A percentile compares a stretch with the other conserved stretches of the same genome.
These are phyloP conservation scores for Calvatia gigantea DNA, from an alignment of 768 basidiomycete genomes.

Conservation along the genomic window DNA sequence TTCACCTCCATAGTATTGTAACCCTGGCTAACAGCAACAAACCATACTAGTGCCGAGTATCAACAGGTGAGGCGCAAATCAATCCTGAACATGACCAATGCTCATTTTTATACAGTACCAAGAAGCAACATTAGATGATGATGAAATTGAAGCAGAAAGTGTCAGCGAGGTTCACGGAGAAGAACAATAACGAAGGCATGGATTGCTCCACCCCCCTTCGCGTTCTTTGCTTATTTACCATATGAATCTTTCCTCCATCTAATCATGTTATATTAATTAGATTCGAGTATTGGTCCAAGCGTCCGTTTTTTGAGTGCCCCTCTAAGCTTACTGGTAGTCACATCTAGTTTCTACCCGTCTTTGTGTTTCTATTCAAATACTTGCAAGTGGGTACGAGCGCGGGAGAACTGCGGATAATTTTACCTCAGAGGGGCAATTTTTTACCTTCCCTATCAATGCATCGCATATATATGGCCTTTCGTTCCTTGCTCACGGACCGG, in stretches of 20 bases:
- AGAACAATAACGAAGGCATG: conserved; percentile 15
- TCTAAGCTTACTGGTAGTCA: too few species aligned
- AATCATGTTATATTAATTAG: neutral
- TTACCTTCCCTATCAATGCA: too few species aligned
- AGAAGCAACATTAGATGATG: conserved; percentile 26
- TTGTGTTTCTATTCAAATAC: too few species aligned
- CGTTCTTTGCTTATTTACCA: neutral
- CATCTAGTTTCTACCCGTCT: too few species aligned
- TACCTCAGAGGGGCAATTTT: too few species aligned
- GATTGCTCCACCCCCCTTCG: neutral
- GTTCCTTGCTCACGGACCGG: too few species aligned
- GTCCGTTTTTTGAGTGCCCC: too few species aligned
- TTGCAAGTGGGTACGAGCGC: too few species aligned
- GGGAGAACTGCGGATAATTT: too few species aligned
- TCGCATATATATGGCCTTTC: too few species aligned
- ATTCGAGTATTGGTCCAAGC: neutral
- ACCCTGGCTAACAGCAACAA: neutral
- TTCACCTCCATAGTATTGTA: neutral
- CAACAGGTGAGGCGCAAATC: conserved; percentile 54
- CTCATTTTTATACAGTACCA: conserved; percentile 25
- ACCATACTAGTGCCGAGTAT: conserved; percentile 68
- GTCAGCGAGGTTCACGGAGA: conserved; percentile 14
- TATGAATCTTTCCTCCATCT: neutral
- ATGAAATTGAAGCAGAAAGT: conserved; percentile 19
- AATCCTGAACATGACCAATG: neutral